These are phyloP conservation scores for Styphnolobium japonicum DNA, from an alignment of 306 rosid genomes.

Conservation along the genomic window DNA sequence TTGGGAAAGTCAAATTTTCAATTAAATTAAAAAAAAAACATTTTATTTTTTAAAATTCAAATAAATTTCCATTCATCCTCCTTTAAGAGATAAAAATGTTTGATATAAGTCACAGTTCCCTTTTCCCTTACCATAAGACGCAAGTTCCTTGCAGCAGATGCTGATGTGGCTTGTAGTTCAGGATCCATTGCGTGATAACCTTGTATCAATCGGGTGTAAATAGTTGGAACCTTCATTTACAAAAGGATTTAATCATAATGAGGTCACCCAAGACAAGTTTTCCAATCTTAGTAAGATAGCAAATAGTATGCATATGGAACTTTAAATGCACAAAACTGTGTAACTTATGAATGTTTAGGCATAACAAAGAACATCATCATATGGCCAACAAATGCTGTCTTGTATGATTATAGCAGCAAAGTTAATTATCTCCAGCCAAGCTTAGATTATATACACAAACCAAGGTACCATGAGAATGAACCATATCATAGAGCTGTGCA, in stretches of 20 bases:
- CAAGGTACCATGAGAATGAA: neutral
- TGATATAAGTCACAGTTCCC: neutral
- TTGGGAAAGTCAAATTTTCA: neutral
- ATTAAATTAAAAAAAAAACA: neutral
- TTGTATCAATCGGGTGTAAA: constrained; percentile 81
- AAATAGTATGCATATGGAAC: neutral
- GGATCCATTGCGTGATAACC: constrained; percentile 82
- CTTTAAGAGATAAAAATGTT: constrained; percentile 3
- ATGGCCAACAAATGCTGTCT: constrained; percentile 15
- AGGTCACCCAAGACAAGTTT: constrained; percentile 8
- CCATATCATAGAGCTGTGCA: neutral
- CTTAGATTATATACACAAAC: constrained; percentile 18
- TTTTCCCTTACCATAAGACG: constrained; percentile 79
- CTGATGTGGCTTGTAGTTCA: constrained; percentile 66
- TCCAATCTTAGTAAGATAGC: neutral
- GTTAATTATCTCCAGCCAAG: neutral
- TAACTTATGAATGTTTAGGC: neutral
- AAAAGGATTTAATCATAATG: constrained; percentile 16
- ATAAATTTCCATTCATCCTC: neutral
- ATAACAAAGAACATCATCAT: constrained; percentile 7
- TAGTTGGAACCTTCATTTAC: constrained; percentile 81
- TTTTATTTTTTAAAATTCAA: neutral
- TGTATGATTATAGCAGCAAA: constrained; percentile 9
- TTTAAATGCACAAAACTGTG: neutral
- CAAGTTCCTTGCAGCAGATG: constrained; percentile 80